phyloP scores from a whole-genome alignment of 2,329 filamentous ascomycete genomes.

The Pestalotiopsis sp. region DNA sequence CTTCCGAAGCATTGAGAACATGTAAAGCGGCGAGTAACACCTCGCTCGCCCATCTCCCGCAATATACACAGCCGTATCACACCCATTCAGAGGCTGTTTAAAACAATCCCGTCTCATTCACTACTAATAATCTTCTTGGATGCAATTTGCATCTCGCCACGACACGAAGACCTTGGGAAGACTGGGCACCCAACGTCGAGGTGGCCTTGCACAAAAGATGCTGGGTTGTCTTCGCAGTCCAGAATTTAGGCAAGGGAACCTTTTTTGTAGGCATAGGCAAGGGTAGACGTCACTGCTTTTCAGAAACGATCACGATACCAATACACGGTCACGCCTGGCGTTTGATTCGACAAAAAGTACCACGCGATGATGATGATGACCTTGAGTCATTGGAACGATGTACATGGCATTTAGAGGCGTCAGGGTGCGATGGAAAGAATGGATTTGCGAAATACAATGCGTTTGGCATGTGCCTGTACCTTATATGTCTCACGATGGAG shows the following conservation, averaged over 20 bases:
- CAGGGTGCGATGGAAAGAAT: neutral
- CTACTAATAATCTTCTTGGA: neutral
- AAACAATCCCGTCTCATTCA: neutral
- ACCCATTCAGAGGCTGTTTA: neutral
- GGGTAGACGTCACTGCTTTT: slow-evolving; percentile 5
- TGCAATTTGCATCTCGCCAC: neutral
- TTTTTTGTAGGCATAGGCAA: slow-evolving; percentile 5
- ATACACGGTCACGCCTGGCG: slow-evolving; percentile 8
- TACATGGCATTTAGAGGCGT: slow-evolving; percentile 12
- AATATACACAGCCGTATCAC: neutral
- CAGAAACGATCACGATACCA: slow-evolving; percentile 8
- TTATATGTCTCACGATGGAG: neutral
- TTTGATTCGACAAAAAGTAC: slow-evolving; percentile 5
- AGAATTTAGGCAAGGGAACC: neutral
- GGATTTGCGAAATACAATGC: neutral
- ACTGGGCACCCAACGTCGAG: neutral
- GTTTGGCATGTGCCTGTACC: slow-evolving; percentile 3
- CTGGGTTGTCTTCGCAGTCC: neutral
- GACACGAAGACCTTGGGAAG: neutral
- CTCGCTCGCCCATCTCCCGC: neutral
- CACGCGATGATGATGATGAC: slow-evolving; percentile 8
- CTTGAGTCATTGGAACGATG: slow-evolving; percentile 7
- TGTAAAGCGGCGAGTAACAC: slow-evolving; percentile 12
- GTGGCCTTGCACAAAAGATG: neutral
- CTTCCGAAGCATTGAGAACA: slow-evolving; percentile 16